Conservation (phyloP, 2,329 filamentous ascomycete genomes). For the Aspergillus phoenicis region DNA sequence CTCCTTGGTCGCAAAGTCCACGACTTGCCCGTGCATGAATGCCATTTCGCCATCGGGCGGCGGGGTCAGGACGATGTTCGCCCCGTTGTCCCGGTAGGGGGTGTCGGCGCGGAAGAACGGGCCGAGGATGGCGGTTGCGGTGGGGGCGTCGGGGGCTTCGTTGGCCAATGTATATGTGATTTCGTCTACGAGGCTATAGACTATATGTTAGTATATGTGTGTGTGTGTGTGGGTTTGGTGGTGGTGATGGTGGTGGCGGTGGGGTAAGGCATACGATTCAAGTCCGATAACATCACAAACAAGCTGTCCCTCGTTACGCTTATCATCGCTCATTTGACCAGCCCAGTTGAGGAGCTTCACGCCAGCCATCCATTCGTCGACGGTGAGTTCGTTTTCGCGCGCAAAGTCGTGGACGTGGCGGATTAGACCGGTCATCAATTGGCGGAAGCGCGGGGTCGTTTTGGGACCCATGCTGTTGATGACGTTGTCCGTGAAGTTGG, state of each 20-base stretch:
- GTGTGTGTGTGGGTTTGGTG: no score
- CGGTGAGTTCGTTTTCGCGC: conserved; percentile 59
- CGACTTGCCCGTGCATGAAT: conserved; percentile 66
- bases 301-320: conserved; percentile 65
- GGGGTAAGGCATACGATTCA: conserved; percentile 50
- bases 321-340: conserved; percentile 63
- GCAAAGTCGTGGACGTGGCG: conserved; percentile 62
- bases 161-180: conserved; percentile 70
- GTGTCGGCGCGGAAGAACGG: conserved; percentile 81
- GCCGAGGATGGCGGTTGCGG: conserved; percentile 77
- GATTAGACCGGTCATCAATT: conserved; percentile 60
- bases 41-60: conserved; percentile 56
- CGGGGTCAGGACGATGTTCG: conserved; percentile 61
- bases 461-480: conserved; percentile 74
- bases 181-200: conserved; percentile 67
- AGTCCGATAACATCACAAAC: conserved; percentile 62
- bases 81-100: conserved; percentile 69
- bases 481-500: conserved; percentile 67
- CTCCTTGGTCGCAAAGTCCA: conserved; percentile 62
- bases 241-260: neutral
- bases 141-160: conserved; percentile 58
- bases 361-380: conserved; percentile 61
- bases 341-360: conserved; percentile 63
- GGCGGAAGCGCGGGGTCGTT: conserved; percentile 65
- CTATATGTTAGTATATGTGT: neutral